A percentile compares a stretch with the other conserved stretches of the same genome.
Conservation (phyloP, 1,139 yeast genomes). For the Wickerhamomyces sp. region DNA sequence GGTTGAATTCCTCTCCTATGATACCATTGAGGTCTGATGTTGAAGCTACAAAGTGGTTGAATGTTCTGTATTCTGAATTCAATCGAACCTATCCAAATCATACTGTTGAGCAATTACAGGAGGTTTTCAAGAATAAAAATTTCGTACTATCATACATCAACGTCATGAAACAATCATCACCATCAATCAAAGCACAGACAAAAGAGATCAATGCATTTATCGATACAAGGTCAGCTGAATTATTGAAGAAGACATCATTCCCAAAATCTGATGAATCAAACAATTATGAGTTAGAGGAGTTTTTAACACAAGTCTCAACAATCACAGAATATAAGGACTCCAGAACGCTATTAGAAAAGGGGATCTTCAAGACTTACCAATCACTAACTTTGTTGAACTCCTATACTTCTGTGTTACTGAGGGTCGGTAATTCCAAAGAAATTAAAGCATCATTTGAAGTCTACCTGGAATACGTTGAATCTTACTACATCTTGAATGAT, state of each 20-base stretch:
- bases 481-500: slow-evolving; percentile 31
- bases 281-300: slow-evolving; percentile 28
- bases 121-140: slow-evolving; percentile 11
- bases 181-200: slow-evolving; percentile 7
- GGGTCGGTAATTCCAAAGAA: slow-evolving; percentile 22
- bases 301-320: slow-evolving; percentile 22
- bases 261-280: slow-evolving; percentile 42
- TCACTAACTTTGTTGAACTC: slow-evolving; percentile 33
- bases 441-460: slow-evolving; percentile 38
- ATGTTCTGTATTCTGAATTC: slow-evolving; percentile 6
- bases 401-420: slow-evolving; percentile 27
- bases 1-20: neutral
- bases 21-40: slow-evolving; percentile 4
- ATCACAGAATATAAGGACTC: neutral
- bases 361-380: slow-evolving; percentile 44
- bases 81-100: neutral
- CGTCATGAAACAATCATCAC: neutral
- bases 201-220: slow-evolving; percentile 15
- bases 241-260: slow-evolving; percentile 28
- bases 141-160: slow-evolving; percentile 10
- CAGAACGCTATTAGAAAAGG: slow-evolving; percentile 27
- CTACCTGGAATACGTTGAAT: slow-evolving; percentile 34
- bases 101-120: slow-evolving; percentile 1
- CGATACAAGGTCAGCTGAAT: slow-evolving; percentile 11
- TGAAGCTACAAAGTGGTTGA: slow-evolving; percentile 9